Evolutionary conservation across 345 rosid species (phyloP), one percentile per base, ranked within the genome.

Genomic region (Hypericum perforatum): DNA sequence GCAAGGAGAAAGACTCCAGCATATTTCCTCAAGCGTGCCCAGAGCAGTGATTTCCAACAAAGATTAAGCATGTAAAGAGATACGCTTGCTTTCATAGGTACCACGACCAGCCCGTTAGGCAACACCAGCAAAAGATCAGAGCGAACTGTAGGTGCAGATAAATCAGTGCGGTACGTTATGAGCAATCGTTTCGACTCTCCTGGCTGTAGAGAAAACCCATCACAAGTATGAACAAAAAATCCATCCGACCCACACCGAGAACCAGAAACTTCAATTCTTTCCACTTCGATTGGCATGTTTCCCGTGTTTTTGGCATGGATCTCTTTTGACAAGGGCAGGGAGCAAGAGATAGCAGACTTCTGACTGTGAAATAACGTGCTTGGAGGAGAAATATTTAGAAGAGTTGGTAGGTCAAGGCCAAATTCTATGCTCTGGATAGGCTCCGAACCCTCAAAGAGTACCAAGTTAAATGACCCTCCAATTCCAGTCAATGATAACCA

Each of bases 11-110:
- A 49, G 8, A 74, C 73, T 1, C 61, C 12, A 7, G 63, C 67
- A 37, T 76, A 53, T 69, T 81, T 87, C 84, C 73, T 85, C 53
- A 74, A 61, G 5, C 73, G 69, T 60, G 65, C 68, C 95, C 79
- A 85, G 69, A 74, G 74, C 47, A 77, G 58, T 6, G 86, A 68
- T 56, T 71, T 87, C 60, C 67, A 82, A 73, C 92, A 85, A 16
- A 75, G 63, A 58, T 73, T 74, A 43, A 81, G 71, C 73, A 78
- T 70, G 58, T 68, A 47, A 48, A 76, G 58, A 22, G 92, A 82
- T 16, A 86, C 57, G 46, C 67, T 81, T 13, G 96, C 87, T 71
- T 72, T 82, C 79, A 85, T 70, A 11, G 89, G 96, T 53, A 87
- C 67, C 54, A 77, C 70, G 56, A 78, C 60, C 61, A 79, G 72